Evolutionary conservation across 2,329 filamentous ascomycete species (phyloP), one percentile per base, ranked within the genome.

Genomic region (Cladorrhinum sp.): DNA sequence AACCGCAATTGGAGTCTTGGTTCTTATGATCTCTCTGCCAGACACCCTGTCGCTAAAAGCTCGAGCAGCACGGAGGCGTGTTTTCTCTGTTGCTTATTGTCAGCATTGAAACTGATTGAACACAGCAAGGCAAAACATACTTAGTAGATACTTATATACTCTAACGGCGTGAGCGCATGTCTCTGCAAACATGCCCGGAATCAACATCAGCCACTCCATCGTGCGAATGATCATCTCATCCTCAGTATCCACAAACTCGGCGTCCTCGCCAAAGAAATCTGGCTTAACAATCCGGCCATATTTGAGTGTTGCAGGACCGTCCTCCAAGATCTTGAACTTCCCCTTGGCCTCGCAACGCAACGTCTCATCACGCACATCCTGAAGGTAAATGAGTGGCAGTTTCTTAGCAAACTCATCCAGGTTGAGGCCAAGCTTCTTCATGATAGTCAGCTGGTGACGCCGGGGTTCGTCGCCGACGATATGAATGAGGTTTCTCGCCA

Each of bases 141-240:
- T 83, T 51, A 96, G 81, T 70, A 97, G 92, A 62, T 88, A 87
- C 70, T 90, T 90, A 76, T 96, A 91, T n/a, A 93, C 83, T 67
- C 86, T 82, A 27, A 85, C 84, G 48, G 91, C 86, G 51, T 70
- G 75, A 24, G 68, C 67, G 66, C 73, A 74, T 32, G 72, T 73
- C 61, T 72, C 71, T 18, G 69, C 65, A 1, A 73, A 67, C 45
- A 71, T 66, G 2, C 69, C 88, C 54, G 89, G 85, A 8, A 93
- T 83, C 59, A 91, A 81, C 60, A 91, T 77, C 72, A 93, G 87
- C 93, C 93, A 98, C 70, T 96, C 90, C 61, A 97, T 77, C 38
- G 90, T 87, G 59, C 89, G 84, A 50, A 97, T 91, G 55, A 96
- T 80, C 32, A 81, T 74, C 67, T 88, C 85, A 64, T 93, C 88